Evolutionary conservation across 1,139 yeast genomes (phyloP), one percentile per base, ranked within the genome.

Genomic region (Saccharomycopsis hybrid): DNA sequence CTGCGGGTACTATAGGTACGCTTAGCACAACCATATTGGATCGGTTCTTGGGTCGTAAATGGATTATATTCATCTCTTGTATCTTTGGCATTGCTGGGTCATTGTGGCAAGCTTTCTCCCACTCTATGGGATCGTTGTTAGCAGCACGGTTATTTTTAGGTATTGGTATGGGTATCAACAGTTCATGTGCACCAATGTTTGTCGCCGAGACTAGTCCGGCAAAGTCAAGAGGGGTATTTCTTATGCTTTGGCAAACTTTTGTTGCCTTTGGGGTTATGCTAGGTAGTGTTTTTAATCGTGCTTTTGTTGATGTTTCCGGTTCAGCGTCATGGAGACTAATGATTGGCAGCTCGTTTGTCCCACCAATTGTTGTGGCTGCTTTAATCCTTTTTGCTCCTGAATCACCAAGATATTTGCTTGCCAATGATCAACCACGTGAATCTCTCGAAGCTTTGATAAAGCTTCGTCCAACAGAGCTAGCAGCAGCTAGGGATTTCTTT

Each of bases 351-450:
- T 65, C 69, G 3, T 55, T 59, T 44, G 65, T 66, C 18, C 63
- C 69, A 0, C 70, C 72, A 2, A 28, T 60, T 2, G 13, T 60
- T 3, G 55, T 59, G 24, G 60, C 54, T 13, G 31, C 55, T 5
- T 46, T 59, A 46, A 54, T 66, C 5, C 54, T 50, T 25, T 67
- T 73, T 62, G 69, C 77, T 60, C 85, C 85, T n/a, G 89, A 83
- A 61, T 80, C 86, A 9, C 89, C 90, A 54, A 76, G 90, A 69
- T 83, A 85, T 85, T 71, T 82, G 56, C 67, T 82, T 57, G 69
- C 80, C 25, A 70, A 73, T 51, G 77, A 74, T 49, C 71, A 76
- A 56, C 66, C 68, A 52, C 72, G 73, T 44, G 80, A 78, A 55
- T 82, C 82, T 33, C 64, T 65, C 43, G 62, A 66, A 24, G 60